Conservation (phyloP, 352 stramenopile genomes). For the Phytophthora idaei region DNA sequence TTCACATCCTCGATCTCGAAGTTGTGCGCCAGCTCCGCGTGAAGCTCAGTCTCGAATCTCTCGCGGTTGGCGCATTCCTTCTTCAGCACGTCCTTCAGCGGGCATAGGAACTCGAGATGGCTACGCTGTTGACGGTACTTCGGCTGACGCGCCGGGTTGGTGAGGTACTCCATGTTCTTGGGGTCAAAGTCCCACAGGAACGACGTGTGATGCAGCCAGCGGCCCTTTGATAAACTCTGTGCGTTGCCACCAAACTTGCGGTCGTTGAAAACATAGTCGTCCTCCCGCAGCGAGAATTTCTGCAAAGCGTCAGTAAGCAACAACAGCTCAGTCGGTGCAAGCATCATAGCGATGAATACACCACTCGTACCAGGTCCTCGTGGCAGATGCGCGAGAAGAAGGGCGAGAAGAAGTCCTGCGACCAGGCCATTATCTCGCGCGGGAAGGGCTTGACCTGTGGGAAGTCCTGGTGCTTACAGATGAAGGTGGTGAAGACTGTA, state of each 20-base stretch:
- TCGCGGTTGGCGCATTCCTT: slow-evolving; percentile 42
- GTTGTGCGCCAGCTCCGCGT: slow-evolving; percentile 52
- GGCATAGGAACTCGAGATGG: slow-evolving; percentile 94
- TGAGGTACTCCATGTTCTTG: slow-evolving; percentile 95
- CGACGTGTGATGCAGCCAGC: slow-evolving; percentile 97
- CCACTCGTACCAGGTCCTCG: slow-evolving; percentile 26
- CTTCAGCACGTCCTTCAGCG: slow-evolving; percentile 81
- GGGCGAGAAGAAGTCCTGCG: slow-evolving; percentile 74
- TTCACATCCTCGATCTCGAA: slow-evolving; percentile 67
- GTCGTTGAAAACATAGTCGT: slow-evolving; percentile 96
- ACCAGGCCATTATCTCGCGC: slow-evolving; percentile 94
- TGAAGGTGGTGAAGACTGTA: slow-evolving; percentile 93
- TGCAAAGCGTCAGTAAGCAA: slow-evolving; percentile 20
- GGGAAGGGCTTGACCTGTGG: slow-evolving; percentile 85
- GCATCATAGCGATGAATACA: not conserved
- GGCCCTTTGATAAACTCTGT: slow-evolving; percentile 94
- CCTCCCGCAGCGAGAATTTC: slow-evolving; percentile 92
- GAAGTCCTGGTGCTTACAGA: slow-evolving; percentile 86
- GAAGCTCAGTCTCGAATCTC: slow-evolving; percentile 52
- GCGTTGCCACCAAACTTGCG: slow-evolving; percentile 97
- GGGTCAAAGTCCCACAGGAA: slow-evolving; percentile 97
- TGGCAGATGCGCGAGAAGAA: slow-evolving; percentile 72
- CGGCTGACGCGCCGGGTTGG: slow-evolving; percentile 93
- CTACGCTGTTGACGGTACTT: slow-evolving; percentile 92
- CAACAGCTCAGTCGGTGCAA: slow-evolving; percentile 8